These are phyloP conservation scores for Leishmania arabica DNA, from an alignment of 208 protist genomes.

Conservation along the genomic window DNA sequence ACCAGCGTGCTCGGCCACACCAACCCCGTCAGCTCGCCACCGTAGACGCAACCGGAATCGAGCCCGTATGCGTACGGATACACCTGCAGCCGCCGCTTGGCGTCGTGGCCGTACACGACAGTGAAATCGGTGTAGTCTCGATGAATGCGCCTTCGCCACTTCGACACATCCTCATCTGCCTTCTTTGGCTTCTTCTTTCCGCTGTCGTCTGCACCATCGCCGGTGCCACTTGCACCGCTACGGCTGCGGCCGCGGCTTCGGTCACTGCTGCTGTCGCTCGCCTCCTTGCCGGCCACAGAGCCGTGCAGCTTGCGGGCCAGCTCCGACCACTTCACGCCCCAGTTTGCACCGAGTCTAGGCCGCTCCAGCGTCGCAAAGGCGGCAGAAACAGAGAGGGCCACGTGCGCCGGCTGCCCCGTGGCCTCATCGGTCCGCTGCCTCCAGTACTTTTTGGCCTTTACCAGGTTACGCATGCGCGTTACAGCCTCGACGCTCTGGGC, in stretches of 20 bases:
- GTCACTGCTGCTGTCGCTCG: neutral
- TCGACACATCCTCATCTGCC: slow-evolving; percentile 4
- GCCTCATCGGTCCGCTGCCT: neutral
- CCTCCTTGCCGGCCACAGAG: neutral
- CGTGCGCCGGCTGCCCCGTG: slow-evolving; percentile 1
- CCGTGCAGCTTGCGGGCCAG: slow-evolving; percentile 19
- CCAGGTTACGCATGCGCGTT: slow-evolving; percentile 63
- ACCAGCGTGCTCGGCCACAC: slow-evolving; percentile 54
- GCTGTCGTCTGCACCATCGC: neutral
- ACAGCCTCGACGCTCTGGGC: slow-evolving; percentile 45
- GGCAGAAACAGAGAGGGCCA: slow-evolving; percentile 36
- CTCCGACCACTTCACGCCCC: slow-evolving; percentile 51
- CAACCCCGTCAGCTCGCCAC: slow-evolving; percentile 55
- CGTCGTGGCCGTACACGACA: slow-evolving; percentile 81
- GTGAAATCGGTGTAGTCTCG: slow-evolving; percentile 27
- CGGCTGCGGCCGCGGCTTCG: neutral
- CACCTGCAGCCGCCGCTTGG: slow-evolving; percentile 63
- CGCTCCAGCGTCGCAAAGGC: slow-evolving; percentile 41
- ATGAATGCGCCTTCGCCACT: slow-evolving; percentile 16
- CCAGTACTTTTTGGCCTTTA: slow-evolving; percentile 16
- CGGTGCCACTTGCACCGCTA: neutral
- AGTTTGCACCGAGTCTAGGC: slow-evolving; percentile 35
- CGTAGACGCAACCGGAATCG: slow-evolving; percentile 76
- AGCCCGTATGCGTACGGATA: slow-evolving; percentile 70
- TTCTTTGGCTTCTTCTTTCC: slow-evolving; percentile 1